Base-by-base conservation (phyloP, 163 green algal species). In the Scenedesmus sp. region DNA sequence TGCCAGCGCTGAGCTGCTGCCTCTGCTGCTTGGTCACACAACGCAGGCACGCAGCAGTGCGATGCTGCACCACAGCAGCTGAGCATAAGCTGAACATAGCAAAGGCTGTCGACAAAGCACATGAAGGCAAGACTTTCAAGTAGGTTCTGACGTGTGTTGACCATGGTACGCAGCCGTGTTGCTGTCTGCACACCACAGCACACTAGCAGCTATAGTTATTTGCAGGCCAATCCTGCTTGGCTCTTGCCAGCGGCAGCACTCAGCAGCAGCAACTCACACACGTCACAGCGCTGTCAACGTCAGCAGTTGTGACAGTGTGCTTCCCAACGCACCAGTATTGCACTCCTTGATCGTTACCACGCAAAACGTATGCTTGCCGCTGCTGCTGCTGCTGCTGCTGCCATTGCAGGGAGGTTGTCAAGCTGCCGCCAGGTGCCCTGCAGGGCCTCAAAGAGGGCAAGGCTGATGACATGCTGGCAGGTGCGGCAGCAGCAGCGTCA, bases 381-480 rank as follows among this genome's bases (percentile, higher is more conserved):
- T 86, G 81, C 81, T 86, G n/a, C 81, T 62, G 81, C 81, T 86
- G n/a, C 54, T 57, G 15, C 13, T 89, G 60, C 64, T 26, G 6
- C 26, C n/a, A 20, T 60, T 62, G 73, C 82, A 70, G 82, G 46
- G 56, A 90, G 23, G 88, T 77, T 55, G 74, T 87, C 82, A 84
- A 90, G 83, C 90, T 92, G 52, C 82, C 62, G 4, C 89, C 89
- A 8, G 70, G 89, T 10, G 89, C 89, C 46, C 82, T 92, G 12
- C 82, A 89, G 52, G 89, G 89, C 16, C 82, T 92, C 9, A 88
- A 88, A 82, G 82, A 76, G 23, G 82, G 67, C 66, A 86, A 86
- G 83, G 89, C 89, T 3, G 89, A 92, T 62, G 88, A 88, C 79
- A 92, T 92, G 88, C 79, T 92, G 62, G 79, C 59, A 79, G 87